Conservation (phyloP, 108 stramenopile genomes). For the Aurantiochytrium sp. region DNA sequence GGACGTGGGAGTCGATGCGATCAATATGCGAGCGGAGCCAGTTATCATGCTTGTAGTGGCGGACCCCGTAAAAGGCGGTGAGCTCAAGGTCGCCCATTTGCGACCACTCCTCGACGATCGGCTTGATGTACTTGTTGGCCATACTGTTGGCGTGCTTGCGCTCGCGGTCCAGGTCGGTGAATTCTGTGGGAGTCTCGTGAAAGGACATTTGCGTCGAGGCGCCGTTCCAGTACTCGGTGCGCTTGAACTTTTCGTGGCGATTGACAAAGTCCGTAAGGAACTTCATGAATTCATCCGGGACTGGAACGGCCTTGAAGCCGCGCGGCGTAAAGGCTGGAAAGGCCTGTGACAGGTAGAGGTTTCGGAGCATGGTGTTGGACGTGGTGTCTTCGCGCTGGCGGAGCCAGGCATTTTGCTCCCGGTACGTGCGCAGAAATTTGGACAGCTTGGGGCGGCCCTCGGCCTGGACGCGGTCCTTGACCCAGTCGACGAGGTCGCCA, state of each 20-base stretch:
- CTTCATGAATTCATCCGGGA: not conserved
- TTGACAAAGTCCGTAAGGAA: not conserved
- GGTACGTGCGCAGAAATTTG: not conserved
- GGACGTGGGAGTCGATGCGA: not conserved
- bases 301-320: not conserved
- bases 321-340: not conserved
- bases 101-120: conserved; percentile 18
- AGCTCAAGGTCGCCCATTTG: conserved; percentile 13
- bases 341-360: not conserved
- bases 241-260: not conserved
- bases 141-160: not conserved
- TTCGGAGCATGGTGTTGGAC: not conserved
- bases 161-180: conserved; percentile 1
- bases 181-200: not conserved
- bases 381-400: not conserved
- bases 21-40: conserved; percentile 26
- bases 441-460: conserved; percentile 7
- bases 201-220: not conserved
- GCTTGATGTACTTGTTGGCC: conserved; percentile 19
- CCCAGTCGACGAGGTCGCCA: not conserved
- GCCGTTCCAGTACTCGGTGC: not conserved
- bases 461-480: not conserved
- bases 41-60: not conserved
- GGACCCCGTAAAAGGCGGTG: conserved; percentile 7
- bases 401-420: not conserved